phyloP scores from a whole-genome alignment of 1,284 basidiomycete species.

The Volvariella surrecta region DNA sequence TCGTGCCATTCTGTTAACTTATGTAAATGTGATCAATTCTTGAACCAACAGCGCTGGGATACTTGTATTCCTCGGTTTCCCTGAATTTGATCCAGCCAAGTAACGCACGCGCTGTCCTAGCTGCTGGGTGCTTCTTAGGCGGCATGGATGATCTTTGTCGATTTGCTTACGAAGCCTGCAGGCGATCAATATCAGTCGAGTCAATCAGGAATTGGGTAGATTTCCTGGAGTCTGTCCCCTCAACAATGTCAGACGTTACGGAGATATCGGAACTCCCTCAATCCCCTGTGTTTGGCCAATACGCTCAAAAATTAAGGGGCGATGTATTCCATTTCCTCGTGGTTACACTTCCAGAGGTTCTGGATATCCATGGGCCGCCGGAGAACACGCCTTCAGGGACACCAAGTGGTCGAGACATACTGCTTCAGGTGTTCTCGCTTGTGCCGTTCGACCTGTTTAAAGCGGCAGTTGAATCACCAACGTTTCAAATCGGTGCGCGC shows the following conservation, averaged over 20 bases:
- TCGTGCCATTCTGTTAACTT: background rate
- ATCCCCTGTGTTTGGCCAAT: conserved; percentile 61
- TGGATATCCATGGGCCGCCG: conserved; percentile 38
- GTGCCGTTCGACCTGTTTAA: conserved; percentile 81
- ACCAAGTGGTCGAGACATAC: conserved; percentile 47
- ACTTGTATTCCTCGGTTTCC: conserved; percentile 69
- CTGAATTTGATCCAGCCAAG: conserved; percentile 57
- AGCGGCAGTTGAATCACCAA: conserved; percentile 65
- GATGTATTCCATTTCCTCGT: conserved; percentile 74
- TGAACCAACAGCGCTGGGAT: conserved; percentile 55
- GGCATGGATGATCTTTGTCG: conserved; percentile 78
- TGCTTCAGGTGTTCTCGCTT: conserved; percentile 65
- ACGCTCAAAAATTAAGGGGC: conserved; percentile 58
- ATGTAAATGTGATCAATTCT: conserved; percentile 9
- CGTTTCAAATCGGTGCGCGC: conserved; percentile 65
- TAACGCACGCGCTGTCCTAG: conserved; percentile 77
- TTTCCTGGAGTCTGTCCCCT: conserved; percentile 57
- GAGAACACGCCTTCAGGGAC: conserved; percentile 27
- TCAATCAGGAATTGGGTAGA: conserved; percentile 70
- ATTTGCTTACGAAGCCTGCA: conserved; percentile 72
- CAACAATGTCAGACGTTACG: conserved; percentile 37
- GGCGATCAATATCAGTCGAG: conserved; percentile 63
- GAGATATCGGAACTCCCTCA: conserved; percentile 42
- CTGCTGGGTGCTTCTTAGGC: conserved; percentile 73
- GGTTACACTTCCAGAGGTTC: conserved; percentile 55